Evolutionary conservation across 2,329 filamentous ascomycete species (phyloP).

Genomic region (Curvularia hawaiiensis): DNA sequence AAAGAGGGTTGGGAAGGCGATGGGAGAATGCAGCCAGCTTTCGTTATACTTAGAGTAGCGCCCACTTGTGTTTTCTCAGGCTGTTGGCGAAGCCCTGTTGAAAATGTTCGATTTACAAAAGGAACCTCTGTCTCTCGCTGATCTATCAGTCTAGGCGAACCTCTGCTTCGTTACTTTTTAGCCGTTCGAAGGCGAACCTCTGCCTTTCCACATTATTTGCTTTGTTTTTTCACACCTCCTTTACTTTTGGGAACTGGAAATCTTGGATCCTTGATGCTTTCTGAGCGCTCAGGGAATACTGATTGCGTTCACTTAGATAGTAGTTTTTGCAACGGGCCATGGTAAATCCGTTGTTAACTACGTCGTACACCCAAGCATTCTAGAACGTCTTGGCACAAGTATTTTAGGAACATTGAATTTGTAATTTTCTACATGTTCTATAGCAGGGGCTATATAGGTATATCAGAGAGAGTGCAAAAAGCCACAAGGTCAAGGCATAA

Average conservation of each 20-base stretch:
- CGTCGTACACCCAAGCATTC: not conserved
- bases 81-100: constrained; percentile 33
- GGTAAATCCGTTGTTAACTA: not conserved
- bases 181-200: constrained; percentile 16
- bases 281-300: not conserved
- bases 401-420: not conserved
- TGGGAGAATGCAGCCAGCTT: not conserved
- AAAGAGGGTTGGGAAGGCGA: not conserved
- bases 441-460: not conserved
- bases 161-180: constrained; percentile 14
- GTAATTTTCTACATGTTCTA: not conserved
- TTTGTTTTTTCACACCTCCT: not conserved
- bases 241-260: not conserved
- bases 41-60: constrained; percentile 17
- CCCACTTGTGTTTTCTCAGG: constrained; percentile 5
- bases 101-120: constrained; percentile 16
- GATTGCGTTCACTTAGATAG: not conserved
- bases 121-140: constrained; percentile 27
- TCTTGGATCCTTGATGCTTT: not conserved
- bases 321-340: not conserved
- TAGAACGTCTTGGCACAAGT: not conserved
- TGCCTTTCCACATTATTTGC: constrained; percentile 2
- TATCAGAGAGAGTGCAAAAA: not conserved
- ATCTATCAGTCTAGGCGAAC: constrained; percentile 14
- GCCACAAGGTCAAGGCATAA: constrained; percentile 10